A percentile compares a stretch with the other conserved stretches of the same genome.
These are phyloP conservation scores for Fonsecaea monophora DNA, from an alignment of 2,329 filamentous ascomycete genomes.

Conservation along the genomic window DNA sequence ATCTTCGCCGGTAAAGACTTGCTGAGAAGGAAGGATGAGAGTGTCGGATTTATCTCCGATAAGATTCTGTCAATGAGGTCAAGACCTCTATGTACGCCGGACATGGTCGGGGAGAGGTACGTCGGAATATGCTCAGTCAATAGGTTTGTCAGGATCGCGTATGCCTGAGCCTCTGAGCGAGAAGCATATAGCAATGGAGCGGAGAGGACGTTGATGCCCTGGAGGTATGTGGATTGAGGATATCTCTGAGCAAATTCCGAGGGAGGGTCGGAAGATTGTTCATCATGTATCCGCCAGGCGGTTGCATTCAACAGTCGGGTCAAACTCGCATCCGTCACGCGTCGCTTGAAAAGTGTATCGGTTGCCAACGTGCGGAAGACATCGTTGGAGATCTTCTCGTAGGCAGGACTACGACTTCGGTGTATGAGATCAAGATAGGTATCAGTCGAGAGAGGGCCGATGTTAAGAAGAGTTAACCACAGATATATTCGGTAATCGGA, in stretches of 20 bases:
- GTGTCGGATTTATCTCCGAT: constrained; percentile 86
- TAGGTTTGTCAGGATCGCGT: constrained; percentile 85
- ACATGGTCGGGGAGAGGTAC: constrained; percentile 95
- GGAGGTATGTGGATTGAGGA: constrained; percentile 69
- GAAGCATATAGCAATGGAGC: constrained; percentile 95
- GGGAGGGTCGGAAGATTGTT: constrained; percentile 63
- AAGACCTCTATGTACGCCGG: constrained; percentile 91
- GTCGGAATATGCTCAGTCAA: constrained; percentile 88
- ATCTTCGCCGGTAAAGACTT: constrained; percentile 92
- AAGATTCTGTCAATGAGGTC: constrained; percentile 91
- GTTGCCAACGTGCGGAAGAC: constrained; percentile 96
- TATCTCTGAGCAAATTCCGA: constrained; percentile 47
- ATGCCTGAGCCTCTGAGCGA: constrained; percentile 92
- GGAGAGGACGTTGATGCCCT: constrained; percentile 98
- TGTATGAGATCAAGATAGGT: constrained; percentile 89
- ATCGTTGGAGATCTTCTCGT: constrained; percentile 97
- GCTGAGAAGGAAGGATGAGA: constrained; percentile 80
- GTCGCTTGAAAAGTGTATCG: constrained; percentile 93
- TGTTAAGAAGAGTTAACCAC: constrained; percentile 92
- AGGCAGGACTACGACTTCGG: constrained; percentile 89
- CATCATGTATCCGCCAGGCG: constrained; percentile 90
- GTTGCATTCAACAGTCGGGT: constrained; percentile 94
- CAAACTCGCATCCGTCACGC: constrained; percentile 92
- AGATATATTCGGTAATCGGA: constrained; percentile 93
- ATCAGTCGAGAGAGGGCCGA: constrained; percentile 82